Evolutionary conservation across 2,329 filamentous ascomycete species (phyloP).

Genomic region (Aspergillus sp.): DNA sequence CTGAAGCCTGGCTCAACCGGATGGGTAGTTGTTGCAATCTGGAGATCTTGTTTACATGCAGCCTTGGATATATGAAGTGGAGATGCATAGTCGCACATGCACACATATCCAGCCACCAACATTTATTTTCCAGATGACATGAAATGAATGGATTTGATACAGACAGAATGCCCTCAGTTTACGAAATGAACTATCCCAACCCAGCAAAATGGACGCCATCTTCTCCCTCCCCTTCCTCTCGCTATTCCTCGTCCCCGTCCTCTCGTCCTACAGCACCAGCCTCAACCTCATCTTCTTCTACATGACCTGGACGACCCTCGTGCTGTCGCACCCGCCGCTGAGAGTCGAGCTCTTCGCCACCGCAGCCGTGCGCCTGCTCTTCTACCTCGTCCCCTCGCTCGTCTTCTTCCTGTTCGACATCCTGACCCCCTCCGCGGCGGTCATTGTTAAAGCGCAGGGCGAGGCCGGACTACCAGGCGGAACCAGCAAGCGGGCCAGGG

Average conservation of each 20-base stretch:
- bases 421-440: constrained; percentile 57
- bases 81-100: too few species aligned
- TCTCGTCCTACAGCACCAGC: constrained; percentile 64
- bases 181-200: too few species aligned
- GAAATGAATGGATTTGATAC: too few species aligned
- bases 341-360: constrained; percentile 66
- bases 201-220: constrained; percentile 45
- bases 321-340: constrained; percentile 65
- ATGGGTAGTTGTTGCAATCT: too few species aligned
- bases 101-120: too few species aligned
- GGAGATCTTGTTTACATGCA: too few species aligned
- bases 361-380: constrained; percentile 55
- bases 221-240: constrained; percentile 22
- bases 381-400: constrained; percentile 65
- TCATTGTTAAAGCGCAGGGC: constrained; percentile 60
- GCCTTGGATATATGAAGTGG: too few species aligned
- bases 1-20: too few species aligned
- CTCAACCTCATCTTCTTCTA: constrained; percentile 84
- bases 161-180: too few species aligned
- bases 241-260: constrained; percentile 18
- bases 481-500: constrained; percentile 27
- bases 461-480: constrained; percentile 39
- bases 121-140: too few species aligned
- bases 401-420: constrained; percentile 66
- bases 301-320: constrained; percentile 77